Evolutionary conservation across 768 basidiomycete genomes (phyloP), one percentile per base, ranked within the genome.

Genomic region (Lactarius psammicola): DNA sequence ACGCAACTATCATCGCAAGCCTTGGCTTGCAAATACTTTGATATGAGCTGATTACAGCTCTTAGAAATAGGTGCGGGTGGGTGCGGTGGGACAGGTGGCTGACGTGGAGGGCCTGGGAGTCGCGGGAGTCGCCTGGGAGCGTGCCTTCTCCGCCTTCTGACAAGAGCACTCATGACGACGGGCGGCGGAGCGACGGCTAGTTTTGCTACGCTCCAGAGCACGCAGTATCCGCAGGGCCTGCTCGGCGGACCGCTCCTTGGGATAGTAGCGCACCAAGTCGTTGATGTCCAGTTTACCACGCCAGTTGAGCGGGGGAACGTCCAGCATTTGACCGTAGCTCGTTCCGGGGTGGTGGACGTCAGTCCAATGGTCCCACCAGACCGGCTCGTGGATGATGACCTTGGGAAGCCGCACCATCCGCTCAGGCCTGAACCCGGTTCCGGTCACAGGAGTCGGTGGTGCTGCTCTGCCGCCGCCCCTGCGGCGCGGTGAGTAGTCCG

Each of bases 1-100:
- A 63, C 65, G 51, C 40, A 66, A 33, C 65, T 66, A 54, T 31
- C 4, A 60, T 60, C 34, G 23, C 44, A 28, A 56, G 49, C 13
- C 2, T 4, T 10, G 23, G 46, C 10, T n/a, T 49, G 11, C 10
- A 4, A 26, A 51, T 26, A 15, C 6, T 17, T 59, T 23, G 30
- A 31, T 3, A 30, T 20, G 54, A 55, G 31, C 20, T 55, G 6
- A 5, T 51, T 51, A 51, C 23, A 5, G 23, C 49, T 51, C 54
- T n/a, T 55, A 31, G 30, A 33, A 30, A 5, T 11, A 6, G 8
- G 10, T 28, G 17, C 3, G 23, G 54, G 42, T 5, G 10, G 17
- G 40, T 34, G 33, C 7, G 20, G n/a, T 5, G 28, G 23, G 10
- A 20, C 4, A 23, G 59, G 23, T 20, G 34, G 64, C n/a, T 8